These are phyloP conservation scores for Aspergillus sergii DNA, from an alignment of 2,329 filamentous ascomycete species.

Conservation along the genomic window DNA sequence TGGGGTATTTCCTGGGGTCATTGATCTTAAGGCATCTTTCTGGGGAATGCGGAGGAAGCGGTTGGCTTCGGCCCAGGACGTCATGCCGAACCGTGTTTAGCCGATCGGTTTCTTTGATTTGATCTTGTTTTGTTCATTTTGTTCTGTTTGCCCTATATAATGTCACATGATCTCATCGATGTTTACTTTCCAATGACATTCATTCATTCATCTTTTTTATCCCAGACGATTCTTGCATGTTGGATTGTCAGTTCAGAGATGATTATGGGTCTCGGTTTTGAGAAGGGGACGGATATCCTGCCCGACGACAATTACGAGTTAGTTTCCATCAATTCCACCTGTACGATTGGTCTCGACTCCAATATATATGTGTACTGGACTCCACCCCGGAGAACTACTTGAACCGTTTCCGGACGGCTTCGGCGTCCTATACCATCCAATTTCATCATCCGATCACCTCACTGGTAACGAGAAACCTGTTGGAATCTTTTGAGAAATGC, in stretches of 20 bases:
- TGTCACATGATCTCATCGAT: neutral
- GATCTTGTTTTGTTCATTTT: neutral
- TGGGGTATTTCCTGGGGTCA: conserved; percentile 6
- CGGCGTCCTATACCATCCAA: neutral
- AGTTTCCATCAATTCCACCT: neutral
- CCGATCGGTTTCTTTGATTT: conserved; percentile 6
- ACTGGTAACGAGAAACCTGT: too few relatives aligned
- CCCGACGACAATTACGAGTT: neutral
- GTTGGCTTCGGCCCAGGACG: conserved; percentile 21
- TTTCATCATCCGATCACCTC: neutral
- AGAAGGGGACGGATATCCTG: neutral
- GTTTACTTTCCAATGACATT: too few relatives aligned
- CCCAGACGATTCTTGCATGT: neutral
- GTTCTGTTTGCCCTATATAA: neutral
- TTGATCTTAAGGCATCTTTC: conserved; percentile 6
- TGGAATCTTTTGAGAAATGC: neutral
- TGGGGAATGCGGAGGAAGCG: conserved; percentile 23
- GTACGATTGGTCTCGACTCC: neutral
- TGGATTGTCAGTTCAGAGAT: too few relatives aligned
- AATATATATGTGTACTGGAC: neutral
- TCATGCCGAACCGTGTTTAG: conserved; percentile 21
- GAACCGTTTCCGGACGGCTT: neutral
- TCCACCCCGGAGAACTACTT: neutral
- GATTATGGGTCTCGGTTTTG: neutral
- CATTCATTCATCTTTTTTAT: too few relatives aligned